Base-by-base conservation (phyloP, 495 filamentous ascomycete species). In the Neurospora sp. region DNA sequence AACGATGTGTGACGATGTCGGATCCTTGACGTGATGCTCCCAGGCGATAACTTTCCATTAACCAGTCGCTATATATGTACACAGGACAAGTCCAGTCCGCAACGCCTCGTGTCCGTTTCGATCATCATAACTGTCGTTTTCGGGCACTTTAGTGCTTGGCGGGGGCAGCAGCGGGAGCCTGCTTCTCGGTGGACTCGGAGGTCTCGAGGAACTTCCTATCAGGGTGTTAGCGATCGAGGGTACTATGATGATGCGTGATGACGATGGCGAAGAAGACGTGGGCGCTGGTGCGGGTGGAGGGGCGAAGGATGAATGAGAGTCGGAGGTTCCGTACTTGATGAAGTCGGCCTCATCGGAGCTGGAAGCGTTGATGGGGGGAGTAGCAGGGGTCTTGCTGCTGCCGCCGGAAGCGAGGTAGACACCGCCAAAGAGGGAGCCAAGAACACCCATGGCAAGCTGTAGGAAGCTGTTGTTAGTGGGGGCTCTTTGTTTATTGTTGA, bases 291-390 rank as follows among this genome's bases (percentile, higher is more conserved):
- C 38, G 45, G n/a, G 35, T 12, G 31, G 16, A 59, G 40, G 27
- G 70, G 35, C 37, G 70, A 70, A 69, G 74, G 38, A 74, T 42
- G 69, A 22, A 27, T n/a, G 16, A 8, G 22, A 4, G 16, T 6
- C 39, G 71, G 42, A 70, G 74, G 72, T 53, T n/a, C 41, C 92
- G 81, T 89, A 98, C 95, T 97, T 93, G 87, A 99, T 96, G 85
- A 98, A 99, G 77, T 90, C 90, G 86, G 96, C 94, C 88, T 99
- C 95, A 80, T 98, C 95, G 80, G 93, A 91, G 84, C 90, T 94
- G 73, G 85, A 84, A 61, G 95, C 94, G 82, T 94, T 91, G 86
- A 97, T 93, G 38, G 93, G 92, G 72, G 95, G 95, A 73, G 88
- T 87, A 78, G 81, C 82, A 70, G 87, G 76, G 82, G 89, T 83